These are phyloP conservation scores for Periconia digitata DNA, from an alignment of 2,329 filamentous ascomycete genomes.

Conservation along the genomic window DNA sequence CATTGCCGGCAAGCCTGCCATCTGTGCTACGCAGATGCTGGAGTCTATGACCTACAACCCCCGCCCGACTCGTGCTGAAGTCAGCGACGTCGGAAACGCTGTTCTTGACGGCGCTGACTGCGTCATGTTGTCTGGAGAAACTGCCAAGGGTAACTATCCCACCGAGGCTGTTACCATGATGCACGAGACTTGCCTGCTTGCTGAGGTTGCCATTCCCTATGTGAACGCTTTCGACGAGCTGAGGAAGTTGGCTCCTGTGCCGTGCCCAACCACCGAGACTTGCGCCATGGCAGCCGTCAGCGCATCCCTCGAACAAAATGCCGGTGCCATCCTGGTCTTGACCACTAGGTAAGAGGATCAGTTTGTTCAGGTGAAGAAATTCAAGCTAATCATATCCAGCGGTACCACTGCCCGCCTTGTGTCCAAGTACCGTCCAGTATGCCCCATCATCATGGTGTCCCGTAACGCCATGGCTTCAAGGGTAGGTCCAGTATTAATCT, in stretches of 20 bases:
- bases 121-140: conserved; percentile 99
- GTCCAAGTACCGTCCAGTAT: conserved; percentile 98
- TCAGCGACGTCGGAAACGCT: conserved; percentile 97
- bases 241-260: conserved; percentile 77
- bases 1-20: conserved; percentile 96
- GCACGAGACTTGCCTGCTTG: conserved; percentile 95
- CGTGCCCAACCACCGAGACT: conserved; percentile 86
- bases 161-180: conserved; percentile 93
- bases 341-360: conserved; percentile 71
- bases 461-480: conserved; percentile 80
- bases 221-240: conserved; percentile 96
- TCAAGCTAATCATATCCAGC: conserved; percentile 47
- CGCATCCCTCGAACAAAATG: conserved; percentile 92
- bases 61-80: conserved; percentile 94
- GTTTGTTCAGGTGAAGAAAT: not conserved
- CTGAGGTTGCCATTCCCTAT: conserved; percentile 96
- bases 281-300: conserved; percentile 97
- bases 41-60: conserved; percentile 99
- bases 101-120: conserved; percentile 98
- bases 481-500: conserved; percentile 37
- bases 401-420: conserved; percentile 92
- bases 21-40: conserved; percentile 99
- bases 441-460: conserved; percentile 99
- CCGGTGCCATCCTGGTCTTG: conserved; percentile 91
- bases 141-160: conserved; percentile 95